Evolutionary conservation across 352 stramenopile species (phyloP).

Genomic region (Phytophthora hybrid): DNA sequence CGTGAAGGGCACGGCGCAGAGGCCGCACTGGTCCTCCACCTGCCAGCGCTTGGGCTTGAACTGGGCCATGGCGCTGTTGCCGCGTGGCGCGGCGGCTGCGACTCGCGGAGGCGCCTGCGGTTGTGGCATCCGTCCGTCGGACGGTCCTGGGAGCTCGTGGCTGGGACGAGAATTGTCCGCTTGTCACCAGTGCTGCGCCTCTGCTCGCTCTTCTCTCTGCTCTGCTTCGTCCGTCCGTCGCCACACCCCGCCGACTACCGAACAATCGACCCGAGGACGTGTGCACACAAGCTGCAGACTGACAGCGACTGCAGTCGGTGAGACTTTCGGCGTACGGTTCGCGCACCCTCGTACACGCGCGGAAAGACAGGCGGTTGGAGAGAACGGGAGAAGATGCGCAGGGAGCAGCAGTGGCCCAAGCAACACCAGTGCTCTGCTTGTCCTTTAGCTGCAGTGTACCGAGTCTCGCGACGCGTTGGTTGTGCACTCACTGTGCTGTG

Average conservation of each 20-base stretch:
- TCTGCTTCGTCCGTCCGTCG: background rate
- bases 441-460: no score
- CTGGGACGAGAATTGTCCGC: constrained; percentile 18
- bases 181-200: constrained; percentile 10
- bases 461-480: no score
- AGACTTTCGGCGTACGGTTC: constrained; percentile 34
- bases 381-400: constrained; percentile 42
- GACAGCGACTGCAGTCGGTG: constrained; percentile 12
- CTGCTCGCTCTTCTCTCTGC: background rate
- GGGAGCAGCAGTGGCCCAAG: constrained; percentile 25
- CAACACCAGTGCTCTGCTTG: background rate
- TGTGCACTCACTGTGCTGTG: no score
- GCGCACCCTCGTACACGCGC: background rate
- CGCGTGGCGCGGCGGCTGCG: constrained; percentile 32
- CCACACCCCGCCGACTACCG: constrained; percentile 30
- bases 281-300: background rate
- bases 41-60: constrained; percentile 78
- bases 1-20: constrained; percentile 70
- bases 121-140: constrained; percentile 29
- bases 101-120: constrained; percentile 20
- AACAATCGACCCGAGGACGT: constrained; percentile 23
- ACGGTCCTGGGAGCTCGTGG: constrained; percentile 5
- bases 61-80: constrained; percentile 50
- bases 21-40: constrained; percentile 59
- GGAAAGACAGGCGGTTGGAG: constrained; percentile 35